Evolutionary conservation across 345 rosid genomes (phyloP), one percentile per base, ranked within the genome.

Genomic region (Murraya paniculata): DNA sequence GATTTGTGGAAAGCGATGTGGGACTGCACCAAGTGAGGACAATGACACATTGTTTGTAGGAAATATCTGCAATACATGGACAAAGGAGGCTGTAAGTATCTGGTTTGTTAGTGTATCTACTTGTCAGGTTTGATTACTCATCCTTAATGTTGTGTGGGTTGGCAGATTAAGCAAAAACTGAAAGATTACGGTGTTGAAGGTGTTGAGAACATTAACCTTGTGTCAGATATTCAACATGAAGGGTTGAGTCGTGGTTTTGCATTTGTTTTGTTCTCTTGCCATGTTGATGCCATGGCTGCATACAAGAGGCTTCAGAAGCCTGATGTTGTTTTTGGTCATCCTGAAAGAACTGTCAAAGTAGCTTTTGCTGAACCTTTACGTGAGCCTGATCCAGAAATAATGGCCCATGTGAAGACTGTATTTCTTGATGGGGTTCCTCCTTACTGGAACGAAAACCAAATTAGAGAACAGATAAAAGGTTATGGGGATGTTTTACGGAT

Each of bases 221-320:
- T 88, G 56, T 83, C 91, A 69, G 90, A 90, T 78, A 85, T 79
- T 73, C 91, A 87, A 74, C 89, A 82, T 76, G 90, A 90, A 79
- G 93, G 90, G 65, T 78, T 86, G 80, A 90, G 93, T 74, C 91
- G 90, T 75, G 93, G 93, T 75, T 90, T 90, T 85, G 89, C 93
- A 77, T 90, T 90, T 84, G 81, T 90, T 14, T 90, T 87, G 85
- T 90, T 90, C 74, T 79, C 90, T 66, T 88, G 93, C 77, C 91
- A 87, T 57, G 75, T 81, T 76, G 93, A 90, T 83, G 93, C 93
- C 38, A 88, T 88, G 89, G 83, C 73, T 76, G 91, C 87, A 8
- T 88, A 87, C 84, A 90, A 87, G 81, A 83, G 88, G 84, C 93
- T 88, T 82, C 90, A 90, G 81, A 90, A 87, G 84, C 87, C 90